Conservation (phyloP, 208 protist species). For the Crithidia fasciculata region DNA sequence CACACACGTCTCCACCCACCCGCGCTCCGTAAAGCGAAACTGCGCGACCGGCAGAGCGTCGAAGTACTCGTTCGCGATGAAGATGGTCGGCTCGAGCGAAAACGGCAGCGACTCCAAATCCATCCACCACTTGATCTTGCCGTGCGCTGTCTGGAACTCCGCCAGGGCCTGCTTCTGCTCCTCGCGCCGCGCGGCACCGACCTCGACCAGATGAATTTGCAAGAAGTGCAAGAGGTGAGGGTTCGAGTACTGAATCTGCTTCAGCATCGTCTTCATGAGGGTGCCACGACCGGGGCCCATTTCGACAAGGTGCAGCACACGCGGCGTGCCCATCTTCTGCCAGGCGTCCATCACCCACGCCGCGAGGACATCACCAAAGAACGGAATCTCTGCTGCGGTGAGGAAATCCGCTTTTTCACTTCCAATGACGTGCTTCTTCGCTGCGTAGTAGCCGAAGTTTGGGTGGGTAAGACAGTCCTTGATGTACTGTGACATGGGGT, state of each 20-base stretch:
- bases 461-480: constrained; percentile 92
- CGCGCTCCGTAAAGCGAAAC: constrained; percentile 92
- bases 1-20: constrained; percentile 92
- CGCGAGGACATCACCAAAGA: constrained; percentile 91
- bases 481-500: constrained; percentile 91
- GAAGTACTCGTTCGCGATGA: constrained; percentile 92
- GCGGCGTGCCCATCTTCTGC: constrained; percentile 92
- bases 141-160: constrained; percentile 84
- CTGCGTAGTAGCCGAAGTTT: constrained; percentile 88
- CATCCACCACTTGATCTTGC: constrained; percentile 92
- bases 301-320: constrained; percentile 89
- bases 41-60: constrained; percentile 93
- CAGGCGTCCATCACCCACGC: constrained; percentile 92
- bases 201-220: constrained; percentile 87
- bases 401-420: constrained; percentile 90
- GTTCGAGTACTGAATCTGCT: constrained; percentile 83
- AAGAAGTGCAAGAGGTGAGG: constrained; percentile 91
- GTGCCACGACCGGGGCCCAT: constrained; percentile 87
- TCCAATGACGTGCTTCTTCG: constrained; percentile 89
- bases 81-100: constrained; percentile 85
- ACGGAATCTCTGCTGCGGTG: constrained; percentile 90
- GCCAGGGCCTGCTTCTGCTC: constrained; percentile 84
- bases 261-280: constrained; percentile 90
- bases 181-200: constrained; percentile 80
- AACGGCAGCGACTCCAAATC: constrained; percentile 84